phyloP scores from a whole-genome alignment of 495 filamentous ascomycete species.

The Saxispiralis lemnorum region DNA sequence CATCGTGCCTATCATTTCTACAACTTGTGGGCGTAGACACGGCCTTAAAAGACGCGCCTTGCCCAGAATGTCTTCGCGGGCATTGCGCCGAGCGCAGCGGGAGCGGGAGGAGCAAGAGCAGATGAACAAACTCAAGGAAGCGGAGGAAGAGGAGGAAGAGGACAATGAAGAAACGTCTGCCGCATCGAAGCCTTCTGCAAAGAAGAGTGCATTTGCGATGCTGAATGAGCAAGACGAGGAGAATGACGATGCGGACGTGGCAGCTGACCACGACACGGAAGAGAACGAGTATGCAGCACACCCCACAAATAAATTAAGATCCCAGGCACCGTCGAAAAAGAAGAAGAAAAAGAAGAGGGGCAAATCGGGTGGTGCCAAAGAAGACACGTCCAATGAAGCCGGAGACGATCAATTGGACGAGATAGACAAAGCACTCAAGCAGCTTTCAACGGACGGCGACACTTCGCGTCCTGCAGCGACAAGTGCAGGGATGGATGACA shows the following conservation, averaged over 20 bases:
- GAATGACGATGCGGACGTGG: slow-evolving; percentile 11
- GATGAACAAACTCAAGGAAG: slow-evolving; percentile 4
- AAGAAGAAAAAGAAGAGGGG: slow-evolving; percentile 33
- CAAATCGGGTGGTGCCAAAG: slow-evolving; percentile 20
- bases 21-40: no score
- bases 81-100: slow-evolving; percentile 16
- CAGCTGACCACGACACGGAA: neutral
- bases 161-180: slow-evolving; percentile 26
- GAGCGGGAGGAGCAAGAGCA: slow-evolving; percentile 19
- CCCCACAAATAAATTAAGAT: neutral
- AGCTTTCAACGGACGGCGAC: slow-evolving; percentile 29
- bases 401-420: slow-evolving; percentile 40
- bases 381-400: slow-evolving; percentile 7
- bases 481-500: slow-evolving; percentile 15
- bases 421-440: slow-evolving; percentile 61
- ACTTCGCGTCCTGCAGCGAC: slow-evolving; percentile 19
- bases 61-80: slow-evolving; percentile 16
- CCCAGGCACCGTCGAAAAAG: slow-evolving; percentile 13
- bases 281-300: slow-evolving; percentile 7
- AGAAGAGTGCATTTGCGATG: slow-evolving; percentile 34
- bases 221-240: slow-evolving; percentile 28
- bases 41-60: no score
- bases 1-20: no score
- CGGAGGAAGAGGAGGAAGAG: slow-evolving; percentile 14
- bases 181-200: slow-evolving; percentile 24